Base-by-base conservation (phyloP, 2,329 filamentous ascomycete species). In the Hypoxylon sp. region DNA sequence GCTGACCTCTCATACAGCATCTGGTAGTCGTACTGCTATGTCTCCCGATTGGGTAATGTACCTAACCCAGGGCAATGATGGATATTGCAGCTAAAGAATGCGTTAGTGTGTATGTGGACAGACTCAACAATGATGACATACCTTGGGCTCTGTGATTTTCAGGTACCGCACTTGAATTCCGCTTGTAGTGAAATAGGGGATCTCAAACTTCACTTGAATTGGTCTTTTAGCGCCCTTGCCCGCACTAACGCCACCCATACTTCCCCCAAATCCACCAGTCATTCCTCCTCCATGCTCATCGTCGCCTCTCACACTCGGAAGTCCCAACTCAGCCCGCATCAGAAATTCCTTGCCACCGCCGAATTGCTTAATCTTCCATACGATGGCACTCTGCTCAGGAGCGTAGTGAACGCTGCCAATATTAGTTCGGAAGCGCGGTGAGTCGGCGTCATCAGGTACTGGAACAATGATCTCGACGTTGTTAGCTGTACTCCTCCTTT, bases 321-420 rank as follows among this genome's bases (percentile, higher is more conserved):
- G 84, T 53, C 96, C 96, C 11, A 99, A 86, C 83, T 99, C 96
- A 17, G 96, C 96, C 62, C 96, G 92, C 96, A 99, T 99, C 74
- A 99, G 85, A 76, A 99, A 99, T 79, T 99, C 96, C 82, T 99
- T 99, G 74, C 91, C 90, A n/a, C 96, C 96, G 48, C 96, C 96
- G 80, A 99, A 99, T 77, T 99, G 96, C 85, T 99, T 99, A 80
- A 99, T 99, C 85, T 99, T 99, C 96, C 96, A 99, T 55, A 99
- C 92, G 74, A 99, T 99, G 65, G 95, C 95, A 70, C 93, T 97
- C 77, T 97, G 95, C 81, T 99, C 96, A 0, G 96, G 96, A 3
- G 95, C 95, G 79, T 99, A 99, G 82, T 99, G 96, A 11, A 99
- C 96, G 30, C 92, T 93, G 60, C 96, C 96, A 68, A 99, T 97